Evolutionary conservation across 805 yeast genomes (phyloP).

Genomic region (Ogataea parapolymorpha): DNA sequence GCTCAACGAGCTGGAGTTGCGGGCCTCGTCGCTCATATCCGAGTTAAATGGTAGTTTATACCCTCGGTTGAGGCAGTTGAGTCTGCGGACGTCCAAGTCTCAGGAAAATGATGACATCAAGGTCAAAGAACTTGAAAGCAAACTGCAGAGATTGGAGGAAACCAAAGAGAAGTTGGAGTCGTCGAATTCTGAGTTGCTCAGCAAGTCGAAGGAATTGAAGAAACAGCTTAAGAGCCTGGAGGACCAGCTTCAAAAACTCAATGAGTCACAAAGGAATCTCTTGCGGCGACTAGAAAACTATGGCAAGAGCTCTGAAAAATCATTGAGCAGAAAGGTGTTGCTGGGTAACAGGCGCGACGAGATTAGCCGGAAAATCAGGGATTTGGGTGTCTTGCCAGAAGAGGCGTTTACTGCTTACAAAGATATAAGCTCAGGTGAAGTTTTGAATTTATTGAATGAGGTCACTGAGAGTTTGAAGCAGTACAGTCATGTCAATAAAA

Average conservation of each 20-base stretch:
- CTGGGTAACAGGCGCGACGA: slow-evolving; percentile 65
- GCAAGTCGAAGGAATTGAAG: slow-evolving; percentile 32
- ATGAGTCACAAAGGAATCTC: slow-evolving; percentile 53
- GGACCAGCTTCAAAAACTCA: slow-evolving; percentile 46
- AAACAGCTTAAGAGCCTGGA: slow-evolving; percentile 32
- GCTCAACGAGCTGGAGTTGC: slow-evolving; percentile 45
- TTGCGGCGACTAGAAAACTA: slow-evolving; percentile 56
- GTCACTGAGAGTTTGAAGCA: slow-evolving; percentile 57
- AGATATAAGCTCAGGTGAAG: slow-evolving; percentile 42
- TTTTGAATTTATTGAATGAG: slow-evolving; percentile 50
- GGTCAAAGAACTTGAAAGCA: slow-evolving; percentile 17
- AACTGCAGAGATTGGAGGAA: slow-evolving; percentile 15
- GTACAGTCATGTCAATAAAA: slow-evolving; percentile 78
- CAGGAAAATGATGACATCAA: slow-evolving; percentile 11
- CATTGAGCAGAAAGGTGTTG: slow-evolving; percentile 58
- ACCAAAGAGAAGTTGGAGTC: slow-evolving; percentile 23
- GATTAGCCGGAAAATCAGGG: slow-evolving; percentile 67
- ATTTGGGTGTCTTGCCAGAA: slow-evolving; percentile 86
- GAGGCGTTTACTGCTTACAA: slow-evolving; percentile 62
- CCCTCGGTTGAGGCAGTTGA: slow-evolving; percentile 47
- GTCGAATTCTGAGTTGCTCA: slow-evolving; percentile 28
- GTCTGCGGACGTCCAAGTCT: slow-evolving; percentile 4
- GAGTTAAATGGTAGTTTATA: slow-evolving; percentile 57
- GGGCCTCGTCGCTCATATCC: slow-evolving; percentile 44
- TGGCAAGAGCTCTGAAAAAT: slow-evolving; percentile 63